These are phyloP conservation scores for Saturnispora galanensis DNA, from an alignment of 805 yeast genomes.

Conservation along the genomic window DNA sequence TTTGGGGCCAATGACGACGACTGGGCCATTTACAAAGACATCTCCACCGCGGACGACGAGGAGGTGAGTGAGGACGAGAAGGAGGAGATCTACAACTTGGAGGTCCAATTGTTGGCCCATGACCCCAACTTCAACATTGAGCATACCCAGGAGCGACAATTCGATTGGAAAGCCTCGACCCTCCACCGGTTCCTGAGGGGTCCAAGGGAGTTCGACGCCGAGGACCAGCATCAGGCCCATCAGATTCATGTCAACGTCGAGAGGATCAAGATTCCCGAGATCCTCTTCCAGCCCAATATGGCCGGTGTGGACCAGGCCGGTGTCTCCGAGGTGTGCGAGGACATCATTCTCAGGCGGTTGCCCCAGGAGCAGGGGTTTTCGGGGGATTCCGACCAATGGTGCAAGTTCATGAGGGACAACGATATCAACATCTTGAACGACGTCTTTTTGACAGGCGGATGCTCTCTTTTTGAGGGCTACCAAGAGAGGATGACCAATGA, in stretches of 20 bases:
- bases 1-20: constrained; percentile 95
- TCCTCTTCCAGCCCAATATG: constrained; percentile 82
- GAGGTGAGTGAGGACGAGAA: constrained; percentile 74
- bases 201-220: constrained; percentile 76
- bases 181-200: constrained; percentile 85
- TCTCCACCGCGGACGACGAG: constrained; percentile 64
- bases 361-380: constrained; percentile 41
- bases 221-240: constrained; percentile 75
- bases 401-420: constrained; percentile 15
- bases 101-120: constrained; percentile 63
- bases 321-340: constrained; percentile 65
- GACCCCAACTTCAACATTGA: constrained; percentile 84
- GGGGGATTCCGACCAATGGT: constrained; percentile 32
- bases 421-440: constrained; percentile 43
- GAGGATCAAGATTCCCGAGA: constrained; percentile 86
- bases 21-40: constrained; percentile 85
- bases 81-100: constrained; percentile 48
- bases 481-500: constrained; percentile 61
- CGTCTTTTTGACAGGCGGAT: constrained; percentile 83
- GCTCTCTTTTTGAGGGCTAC: constrained; percentile 54
- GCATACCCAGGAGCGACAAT: constrained; percentile 71
- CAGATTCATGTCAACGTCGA: constrained; percentile 88
- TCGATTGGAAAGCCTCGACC: constrained; percentile 74
- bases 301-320: constrained; percentile 97
- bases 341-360: constrained; percentile 50